Conservation (phyloP, 2,329 filamentous ascomycete species). For the Penicillium rolfsii region DNA sequence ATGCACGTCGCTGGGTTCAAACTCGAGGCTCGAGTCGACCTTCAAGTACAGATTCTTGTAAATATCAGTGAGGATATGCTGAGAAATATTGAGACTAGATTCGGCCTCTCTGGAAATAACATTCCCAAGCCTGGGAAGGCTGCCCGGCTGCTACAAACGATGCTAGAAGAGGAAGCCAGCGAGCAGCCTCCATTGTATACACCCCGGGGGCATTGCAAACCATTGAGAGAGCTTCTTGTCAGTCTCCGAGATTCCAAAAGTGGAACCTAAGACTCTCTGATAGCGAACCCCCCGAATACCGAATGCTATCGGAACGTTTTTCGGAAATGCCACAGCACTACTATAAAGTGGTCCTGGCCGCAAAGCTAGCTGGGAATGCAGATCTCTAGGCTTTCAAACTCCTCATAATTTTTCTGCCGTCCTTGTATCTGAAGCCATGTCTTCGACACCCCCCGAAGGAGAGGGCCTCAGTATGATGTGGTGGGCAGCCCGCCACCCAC, state of each 20-base stretch:
- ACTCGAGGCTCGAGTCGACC: neutral
- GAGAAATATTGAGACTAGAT: neutral
- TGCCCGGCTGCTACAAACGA: neutral
- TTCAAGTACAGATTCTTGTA: neutral
- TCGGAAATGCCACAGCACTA: neutral
- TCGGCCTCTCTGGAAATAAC: neutral
- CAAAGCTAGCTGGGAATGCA: neutral
- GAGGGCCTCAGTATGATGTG: constrained; percentile 11
- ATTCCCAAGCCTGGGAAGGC: neutral
- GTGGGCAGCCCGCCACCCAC: constrained; percentile 11
- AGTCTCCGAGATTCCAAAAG: neutral
- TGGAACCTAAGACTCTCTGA: neutral
- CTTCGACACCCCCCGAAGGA: neutral
- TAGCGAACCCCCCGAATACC: neutral
- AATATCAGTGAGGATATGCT: neutral
- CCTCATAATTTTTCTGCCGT: neutral
- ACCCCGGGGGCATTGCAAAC: neutral
- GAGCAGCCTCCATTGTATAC: neutral
- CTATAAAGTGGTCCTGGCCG: neutral
- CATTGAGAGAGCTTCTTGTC: neutral
- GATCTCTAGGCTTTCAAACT: neutral
- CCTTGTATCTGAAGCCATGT: neutral
- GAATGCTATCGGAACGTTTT: neutral
- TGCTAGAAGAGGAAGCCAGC: neutral
- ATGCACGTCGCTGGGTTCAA: neutral